Evolutionary conservation across 225 moss, liverwort and hornwort genomes (phyloP).

Genomic region (Bryoerythrophyllum caledonicum): DNA sequence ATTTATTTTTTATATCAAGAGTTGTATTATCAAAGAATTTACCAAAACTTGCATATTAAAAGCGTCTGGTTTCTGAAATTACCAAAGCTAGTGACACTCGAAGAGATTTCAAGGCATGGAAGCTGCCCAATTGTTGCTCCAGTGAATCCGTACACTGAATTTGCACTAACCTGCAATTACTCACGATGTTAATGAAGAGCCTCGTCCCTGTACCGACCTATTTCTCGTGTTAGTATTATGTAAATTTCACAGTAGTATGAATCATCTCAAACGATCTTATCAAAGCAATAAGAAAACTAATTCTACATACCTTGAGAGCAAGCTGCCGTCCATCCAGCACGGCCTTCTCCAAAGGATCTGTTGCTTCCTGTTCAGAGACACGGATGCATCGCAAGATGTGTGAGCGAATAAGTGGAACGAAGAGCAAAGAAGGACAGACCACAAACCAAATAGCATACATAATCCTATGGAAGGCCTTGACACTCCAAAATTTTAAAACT

Average conservation of each 20-base stretch:
- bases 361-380: conserved; percentile 71
- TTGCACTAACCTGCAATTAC: conserved; percentile 78
- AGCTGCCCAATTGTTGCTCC: conserved; percentile 98
- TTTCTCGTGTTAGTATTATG: conserved; percentile 7
- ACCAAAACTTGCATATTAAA: conserved; percentile 2
- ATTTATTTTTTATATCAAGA: neutral
- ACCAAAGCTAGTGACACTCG: conserved; percentile 99
- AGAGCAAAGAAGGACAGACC: conserved; percentile 1
- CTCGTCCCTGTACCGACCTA: conserved; percentile 6
- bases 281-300: neutral
- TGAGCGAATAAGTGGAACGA: conserved; percentile 2
- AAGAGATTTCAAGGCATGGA: conserved; percentile 96
- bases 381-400: conserved; percentile 3
- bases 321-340: conserved; percentile 99
- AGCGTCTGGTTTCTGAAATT: conserved; percentile 23
- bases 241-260: neutral
- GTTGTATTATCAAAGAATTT: neutral
- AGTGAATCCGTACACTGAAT: conserved; percentile 98
- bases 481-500: neutral
- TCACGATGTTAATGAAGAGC: conserved; percentile 16
- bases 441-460: conserved; percentile 9
- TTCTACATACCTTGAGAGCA: conserved; percentile 76
- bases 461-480: neutral
- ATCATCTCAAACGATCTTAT: conserved; percentile 4
- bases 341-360: conserved; percentile 96